Base-by-base conservation (phyloP, 352 stramenopile genomes). In the Phytophthora cactorum region DNA sequence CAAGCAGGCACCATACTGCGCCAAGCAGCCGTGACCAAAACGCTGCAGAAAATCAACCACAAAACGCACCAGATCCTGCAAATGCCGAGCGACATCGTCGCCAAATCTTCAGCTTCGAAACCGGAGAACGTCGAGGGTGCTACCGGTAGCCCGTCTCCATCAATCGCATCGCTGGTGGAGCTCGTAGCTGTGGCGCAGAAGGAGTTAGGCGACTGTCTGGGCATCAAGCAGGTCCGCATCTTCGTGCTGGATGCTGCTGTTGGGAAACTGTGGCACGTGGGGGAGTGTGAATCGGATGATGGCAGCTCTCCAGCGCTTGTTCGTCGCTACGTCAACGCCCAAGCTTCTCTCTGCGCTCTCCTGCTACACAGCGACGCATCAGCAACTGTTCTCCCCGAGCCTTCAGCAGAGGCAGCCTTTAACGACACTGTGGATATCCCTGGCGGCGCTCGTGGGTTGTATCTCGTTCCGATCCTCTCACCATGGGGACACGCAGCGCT, bases 351-450 rank as follows among this genome's bases (percentile, higher is more conserved):
- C 10, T 93, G 86, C 38, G 66, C 61, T 2, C 52, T 74, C 27
- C 39, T 75, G 9, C 49, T 75, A 46, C 62, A 34, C 34, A 41
- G 22, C 12, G 63, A 75, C 22, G 43, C 68, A 27, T 55, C 45
- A n/a, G 6, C 63, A 9, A 55, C 84, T 5, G 59, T 83, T 3
- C 34, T 92, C 12, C 36, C 74, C 0, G 75, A 91, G 29, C 82
- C 84, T 3, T 68, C 75, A 8, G 75, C 77, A 0, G 72, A 92
- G 52, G 66, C 82, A 22, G 75, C 61, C 3, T 93, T 87, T 66
- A 93, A 93, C 38, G 83, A 91, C 51, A 91, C 81, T 0, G 81
- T 90, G 3, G 86, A 93, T 51, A 75, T 92, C 27, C 68, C 71
- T 22, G 82, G 83, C 2, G 82, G 82, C 0, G 78, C 80, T 27